These are phyloP conservation scores for Wickerhamiella domercqiae DNA, from an alignment of 805 yeast species.

Conservation along the genomic window DNA sequence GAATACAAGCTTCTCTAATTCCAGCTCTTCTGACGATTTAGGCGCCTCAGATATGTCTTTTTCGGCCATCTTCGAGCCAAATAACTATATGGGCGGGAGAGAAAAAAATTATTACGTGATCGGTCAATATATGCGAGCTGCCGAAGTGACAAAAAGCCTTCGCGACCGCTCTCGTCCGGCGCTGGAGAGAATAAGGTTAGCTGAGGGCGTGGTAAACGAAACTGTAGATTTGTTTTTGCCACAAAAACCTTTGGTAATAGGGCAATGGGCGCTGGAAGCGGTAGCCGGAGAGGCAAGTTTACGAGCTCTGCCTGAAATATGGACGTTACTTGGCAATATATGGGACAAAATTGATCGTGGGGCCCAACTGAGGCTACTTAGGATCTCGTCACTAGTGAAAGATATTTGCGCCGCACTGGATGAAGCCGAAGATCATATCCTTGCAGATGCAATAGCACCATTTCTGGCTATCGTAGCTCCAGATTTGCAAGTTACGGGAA, in stretches of 20 bases:
- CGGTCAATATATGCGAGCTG: slow-evolving; percentile 8
- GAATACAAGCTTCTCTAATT: slow-evolving; percentile 69
- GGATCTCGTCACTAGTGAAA: slow-evolving; percentile 8
- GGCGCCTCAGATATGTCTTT: slow-evolving; percentile 29
- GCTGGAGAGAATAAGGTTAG: slow-evolving; percentile 14
- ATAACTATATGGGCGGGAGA: not conserved
- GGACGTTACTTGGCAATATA: slow-evolving; percentile 10
- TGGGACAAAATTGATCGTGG: slow-evolving; percentile 8
- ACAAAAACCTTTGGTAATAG: slow-evolving; percentile 19
- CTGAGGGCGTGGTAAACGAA: slow-evolving; percentile 13
- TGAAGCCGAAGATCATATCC: not conserved
- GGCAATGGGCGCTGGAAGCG: slow-evolving; percentile 25
- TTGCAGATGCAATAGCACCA: not conserved
- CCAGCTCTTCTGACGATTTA: slow-evolving; percentile 72
- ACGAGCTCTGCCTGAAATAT: slow-evolving; percentile 7
- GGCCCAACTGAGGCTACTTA: slow-evolving; percentile 6
- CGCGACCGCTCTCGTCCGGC: slow-evolving; percentile 17
- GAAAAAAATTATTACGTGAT: not conserved
- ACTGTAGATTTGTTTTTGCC: slow-evolving; percentile 19
- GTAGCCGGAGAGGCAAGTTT: slow-evolving; percentile 14
- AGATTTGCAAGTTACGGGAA: not conserved
- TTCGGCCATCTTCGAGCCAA: slow-evolving; percentile 4
- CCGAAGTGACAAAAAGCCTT: slow-evolving; percentile 20
- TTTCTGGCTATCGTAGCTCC: not conserved
- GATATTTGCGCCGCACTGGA: not conserved